Conservation (phyloP, 768 basidiomycete genomes). For the Xerocomellus dryophilus region DNA sequence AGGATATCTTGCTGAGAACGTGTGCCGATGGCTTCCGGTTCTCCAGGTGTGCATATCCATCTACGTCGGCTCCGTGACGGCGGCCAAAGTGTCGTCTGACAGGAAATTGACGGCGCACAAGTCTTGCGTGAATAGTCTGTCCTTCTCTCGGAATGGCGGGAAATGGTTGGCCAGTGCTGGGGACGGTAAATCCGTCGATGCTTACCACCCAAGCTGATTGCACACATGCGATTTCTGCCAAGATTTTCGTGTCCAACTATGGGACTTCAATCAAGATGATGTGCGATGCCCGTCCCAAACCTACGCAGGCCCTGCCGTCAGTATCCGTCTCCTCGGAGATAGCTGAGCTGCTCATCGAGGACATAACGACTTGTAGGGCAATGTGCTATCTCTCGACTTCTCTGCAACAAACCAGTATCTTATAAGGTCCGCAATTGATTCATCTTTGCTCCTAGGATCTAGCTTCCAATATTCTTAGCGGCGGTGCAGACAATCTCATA, state of each 20-base stretch:
- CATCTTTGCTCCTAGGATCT: constrained; percentile 12
- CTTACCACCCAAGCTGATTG: constrained; percentile 10
- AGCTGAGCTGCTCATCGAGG: constrained; percentile 6
- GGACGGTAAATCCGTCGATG: constrained; percentile 48
- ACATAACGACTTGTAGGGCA: constrained; percentile 45
- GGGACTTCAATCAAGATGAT: constrained; percentile 67
- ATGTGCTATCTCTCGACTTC: constrained; percentile 69
- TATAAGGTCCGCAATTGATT: constrained; percentile 51
- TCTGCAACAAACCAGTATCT: constrained; percentile 63
- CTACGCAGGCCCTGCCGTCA: constrained; percentile 45
- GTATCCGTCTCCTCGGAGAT: constrained; percentile 30
- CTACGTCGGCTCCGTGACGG: background rate
- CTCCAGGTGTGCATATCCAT: constrained; percentile 29
- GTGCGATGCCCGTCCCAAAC: constrained; percentile 40
- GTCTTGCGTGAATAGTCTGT: constrained; percentile 64
- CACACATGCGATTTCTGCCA: constrained; percentile 7
- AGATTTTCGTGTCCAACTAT: constrained; percentile 58
- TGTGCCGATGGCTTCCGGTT: constrained; percentile 33
- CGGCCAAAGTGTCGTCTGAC: constrained; percentile 3
- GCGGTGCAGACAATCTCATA: constrained; percentile 50
- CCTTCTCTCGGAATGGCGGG: constrained; percentile 58
- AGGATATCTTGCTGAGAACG: constrained; percentile 15
- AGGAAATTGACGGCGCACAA: constrained; percentile 44
- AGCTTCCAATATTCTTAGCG: constrained; percentile 36
- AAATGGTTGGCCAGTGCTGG: constrained; percentile 67